Evolutionary conservation across 2,329 filamentous ascomycete species (phyloP), one percentile per base, ranked within the genome.

Genomic region (Fusarium chaquense): DNA sequence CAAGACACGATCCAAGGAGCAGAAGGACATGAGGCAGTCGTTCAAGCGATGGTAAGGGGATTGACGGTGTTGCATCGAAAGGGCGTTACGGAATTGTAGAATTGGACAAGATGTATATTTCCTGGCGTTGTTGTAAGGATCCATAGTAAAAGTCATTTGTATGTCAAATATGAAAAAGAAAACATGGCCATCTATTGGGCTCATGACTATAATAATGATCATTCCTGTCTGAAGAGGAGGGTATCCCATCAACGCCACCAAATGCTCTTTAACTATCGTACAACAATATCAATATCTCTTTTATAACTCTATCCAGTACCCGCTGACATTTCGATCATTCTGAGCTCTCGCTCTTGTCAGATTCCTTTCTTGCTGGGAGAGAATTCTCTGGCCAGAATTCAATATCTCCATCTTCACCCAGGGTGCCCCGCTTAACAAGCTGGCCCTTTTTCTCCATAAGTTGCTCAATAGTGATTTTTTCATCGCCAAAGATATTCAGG

Each of bases 381-480:
- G 55, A 81, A 18, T 90, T 89, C 70, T 97, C 93, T 32, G 92
- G 91, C 91, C 94, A 97, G 73, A 98, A 96, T 79, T 98, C 95
- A 49, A 98, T 82, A 77, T 97, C 92, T n/a, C 93, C 93, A 71
- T 94, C 90, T 70, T 89, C 87, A 53, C 91, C 89, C 33, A 94
- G 77, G 30, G 86, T 88, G 20, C 93, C 91, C 65, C 88, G 88
- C 83, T 91, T 92, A 63, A 95, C 86, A 2, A 92, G 81, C 69
- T 89, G 86, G 7, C 94, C 95, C 76, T 91, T 91, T 70, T 93
- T 89, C 62, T 85, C 83, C 82, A 96, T 87, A 51, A 98, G 80
- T 66, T 95, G 91, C 79, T 97, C 92, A 32, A 96, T 82, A 0
- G 92, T 94, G 61, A 92, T 59, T 58, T 86, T 84, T 49, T 84